phyloP scores from a whole-genome alignment of 305 asterid species.

The Andrographis paniculata region DNA sequence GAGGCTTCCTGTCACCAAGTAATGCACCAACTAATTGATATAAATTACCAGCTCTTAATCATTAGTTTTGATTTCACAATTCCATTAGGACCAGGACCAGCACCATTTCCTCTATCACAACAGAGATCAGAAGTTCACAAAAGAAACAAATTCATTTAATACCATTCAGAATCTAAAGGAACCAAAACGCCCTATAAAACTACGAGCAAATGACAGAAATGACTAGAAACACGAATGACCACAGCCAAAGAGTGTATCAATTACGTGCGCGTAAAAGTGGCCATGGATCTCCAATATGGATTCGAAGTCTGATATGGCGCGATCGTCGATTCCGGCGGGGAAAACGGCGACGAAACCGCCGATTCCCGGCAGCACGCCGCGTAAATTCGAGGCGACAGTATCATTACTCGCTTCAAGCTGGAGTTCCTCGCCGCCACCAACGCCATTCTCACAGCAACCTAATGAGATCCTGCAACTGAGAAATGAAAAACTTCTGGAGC shows the following conservation, averaged over 20 bases:
- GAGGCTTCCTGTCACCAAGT: conserved; percentile 27
- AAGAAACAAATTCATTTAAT: not conserved
- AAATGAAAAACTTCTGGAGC: not conserved
- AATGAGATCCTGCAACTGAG: not conserved
- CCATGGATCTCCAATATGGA: conserved; percentile 89
- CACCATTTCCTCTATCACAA: not conserved
- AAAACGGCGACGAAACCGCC: conserved; percentile 25
- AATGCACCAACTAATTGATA: conserved; percentile 8
- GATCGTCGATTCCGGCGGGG: conserved; percentile 25
- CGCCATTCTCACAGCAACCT: conserved; percentile 35
- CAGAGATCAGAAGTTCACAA: not conserved
- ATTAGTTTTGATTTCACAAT: not conserved
- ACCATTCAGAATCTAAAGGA: not conserved
- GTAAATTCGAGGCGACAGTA: conserved; percentile 46
- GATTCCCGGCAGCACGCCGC: conserved; percentile 47
- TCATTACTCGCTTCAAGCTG: conserved; percentile 35
- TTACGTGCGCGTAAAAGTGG: conserved; percentile 85
- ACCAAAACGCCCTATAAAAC: not conserved
- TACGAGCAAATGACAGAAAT: not conserved
- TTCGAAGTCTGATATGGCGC: conserved; percentile 27
- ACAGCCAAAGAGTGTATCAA: conserved; percentile 6
- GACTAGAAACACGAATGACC: not conserved
- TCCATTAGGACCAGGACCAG: not conserved
- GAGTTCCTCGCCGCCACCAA: conserved; percentile 44
- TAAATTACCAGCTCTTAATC: not conserved